phyloP scores from a whole-genome alignment of 2,329 filamentous ascomycete species.

The Monilinia aucupariae region DNA sequence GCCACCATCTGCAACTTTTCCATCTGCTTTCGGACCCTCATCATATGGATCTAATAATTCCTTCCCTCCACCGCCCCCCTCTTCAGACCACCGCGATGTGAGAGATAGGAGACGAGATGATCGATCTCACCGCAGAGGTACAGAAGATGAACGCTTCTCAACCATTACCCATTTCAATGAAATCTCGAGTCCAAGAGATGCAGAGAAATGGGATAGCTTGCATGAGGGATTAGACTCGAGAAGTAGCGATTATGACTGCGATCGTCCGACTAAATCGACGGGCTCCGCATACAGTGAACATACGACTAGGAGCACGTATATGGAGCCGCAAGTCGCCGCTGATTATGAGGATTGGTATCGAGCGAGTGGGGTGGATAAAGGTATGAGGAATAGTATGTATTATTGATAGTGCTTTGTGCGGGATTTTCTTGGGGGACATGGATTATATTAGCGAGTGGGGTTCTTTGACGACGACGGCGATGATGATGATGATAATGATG shows the following conservation, averaged over 20 bases:
- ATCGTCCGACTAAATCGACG: slow-evolving; percentile 5
- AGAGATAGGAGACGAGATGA: slow-evolving; percentile 25
- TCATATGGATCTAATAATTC: slow-evolving; percentile 24
- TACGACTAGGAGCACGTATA: slow-evolving; percentile 5
- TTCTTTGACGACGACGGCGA: neutral
- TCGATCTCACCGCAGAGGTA: slow-evolving; percentile 19
- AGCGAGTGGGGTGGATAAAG: slow-evolving; percentile 3
- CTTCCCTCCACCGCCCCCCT: slow-evolving; percentile 30
- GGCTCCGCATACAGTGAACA: slow-evolving; percentile 5
- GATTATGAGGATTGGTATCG: slow-evolving; percentile 20
- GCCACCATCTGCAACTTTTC: slow-evolving; percentile 16
- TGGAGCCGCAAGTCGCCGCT: slow-evolving; percentile 6
- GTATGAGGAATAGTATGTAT: slow-evolving; percentile 14
- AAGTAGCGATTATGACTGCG: slow-evolving; percentile 14
- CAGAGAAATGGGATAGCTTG: slow-evolving; percentile 32
- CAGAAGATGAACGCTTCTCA: slow-evolving; percentile 25
- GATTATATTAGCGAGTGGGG: neutral
- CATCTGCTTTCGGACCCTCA: slow-evolving; percentile 21
- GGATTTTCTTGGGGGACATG: neutral
- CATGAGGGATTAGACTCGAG: slow-evolving; percentile 18
- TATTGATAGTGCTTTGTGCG: neutral
- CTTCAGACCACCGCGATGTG: slow-evolving; percentile 18
- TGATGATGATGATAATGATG: neutral
- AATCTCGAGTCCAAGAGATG: slow-evolving; percentile 32
- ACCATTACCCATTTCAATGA: slow-evolving; percentile 22